These are phyloP conservation scores for Cryphonectria parasitica DNA, from an alignment of 2,329 filamentous ascomycete species.

Conservation along the genomic window DNA sequence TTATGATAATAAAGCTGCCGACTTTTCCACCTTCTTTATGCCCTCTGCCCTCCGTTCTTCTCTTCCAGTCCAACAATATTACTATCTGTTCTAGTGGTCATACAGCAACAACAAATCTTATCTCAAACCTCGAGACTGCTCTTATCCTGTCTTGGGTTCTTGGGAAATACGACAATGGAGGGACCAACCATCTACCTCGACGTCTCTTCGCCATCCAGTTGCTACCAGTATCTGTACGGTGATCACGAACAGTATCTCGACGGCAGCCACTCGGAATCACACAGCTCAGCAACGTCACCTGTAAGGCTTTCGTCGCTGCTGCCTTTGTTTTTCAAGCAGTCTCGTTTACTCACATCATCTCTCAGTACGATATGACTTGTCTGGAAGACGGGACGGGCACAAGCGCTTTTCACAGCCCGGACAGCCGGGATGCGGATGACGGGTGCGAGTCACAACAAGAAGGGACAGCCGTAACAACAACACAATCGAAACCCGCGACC, in stretches of 20 bases:
- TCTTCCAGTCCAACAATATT: constrained; percentile 6
- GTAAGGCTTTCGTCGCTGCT: constrained; percentile 35
- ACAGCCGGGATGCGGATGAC: constrained; percentile 28
- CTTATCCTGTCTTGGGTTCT: not conserved
- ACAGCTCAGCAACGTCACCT: constrained; percentile 43
- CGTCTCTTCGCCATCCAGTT: constrained; percentile 40
- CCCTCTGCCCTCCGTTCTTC: not conserved
- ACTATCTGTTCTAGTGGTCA: constrained; percentile 1
- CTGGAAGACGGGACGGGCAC: constrained; percentile 29
- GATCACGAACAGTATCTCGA: constrained; percentile 44
- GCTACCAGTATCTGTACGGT: constrained; percentile 41
- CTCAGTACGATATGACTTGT: constrained; percentile 41
- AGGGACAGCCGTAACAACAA: constrained; percentile 32
- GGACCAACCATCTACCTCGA: constrained; percentile 37
- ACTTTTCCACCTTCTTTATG: constrained; percentile 7
- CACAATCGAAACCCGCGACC: constrained; percentile 41
- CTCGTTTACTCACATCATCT: constrained; percentile 28
- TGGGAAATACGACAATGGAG: constrained; percentile 36
- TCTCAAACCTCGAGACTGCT: constrained; percentile 11
- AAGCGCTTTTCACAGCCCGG: constrained; percentile 33
- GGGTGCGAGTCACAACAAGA: constrained; percentile 25
- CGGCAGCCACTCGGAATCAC: constrained; percentile 41
- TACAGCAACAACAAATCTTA: constrained; percentile 12
- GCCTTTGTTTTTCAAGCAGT: not conserved
- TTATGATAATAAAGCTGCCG: constrained; percentile 22